These are phyloP conservation scores for Blastomyces parvus DNA, from an alignment of 2,329 filamentous ascomycete genomes.

Conservation along the genomic window DNA sequence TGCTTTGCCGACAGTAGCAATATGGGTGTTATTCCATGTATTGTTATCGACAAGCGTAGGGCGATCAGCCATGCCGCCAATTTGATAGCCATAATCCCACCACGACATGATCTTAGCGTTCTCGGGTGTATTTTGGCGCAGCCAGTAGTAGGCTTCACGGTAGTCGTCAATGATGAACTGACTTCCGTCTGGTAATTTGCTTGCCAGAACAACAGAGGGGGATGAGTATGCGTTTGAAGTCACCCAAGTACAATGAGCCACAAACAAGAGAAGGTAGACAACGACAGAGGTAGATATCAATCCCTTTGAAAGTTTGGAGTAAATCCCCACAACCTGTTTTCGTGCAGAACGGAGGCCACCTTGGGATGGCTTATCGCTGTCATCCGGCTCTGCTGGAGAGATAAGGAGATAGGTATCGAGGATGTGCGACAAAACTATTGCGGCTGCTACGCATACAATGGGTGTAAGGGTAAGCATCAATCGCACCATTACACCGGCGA, in stretches of 20 bases:
- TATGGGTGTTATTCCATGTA: slow-evolving; percentile 99
- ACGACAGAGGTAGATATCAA: slow-evolving; percentile 64
- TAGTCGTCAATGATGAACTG: slow-evolving; percentile 99
- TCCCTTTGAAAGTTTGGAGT: slow-evolving; percentile 67
- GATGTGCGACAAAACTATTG: slow-evolving; percentile 76
- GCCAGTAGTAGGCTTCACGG: slow-evolving; percentile 98
- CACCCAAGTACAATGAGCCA: slow-evolving; percentile 97
- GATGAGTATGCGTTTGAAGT: slow-evolving; percentile 98
- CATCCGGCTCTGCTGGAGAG: slow-evolving; percentile 45
- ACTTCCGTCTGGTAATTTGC: slow-evolving; percentile 81
- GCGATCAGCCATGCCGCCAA: slow-evolving; percentile 96
- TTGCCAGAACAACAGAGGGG: slow-evolving; percentile 90
- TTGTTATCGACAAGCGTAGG: slow-evolving; percentile 98
- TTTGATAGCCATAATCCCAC: slow-evolving; percentile 99
- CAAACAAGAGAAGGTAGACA: slow-evolving; percentile 82
- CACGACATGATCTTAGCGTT: slow-evolving; percentile 99
- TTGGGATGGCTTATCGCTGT: slow-evolving; percentile 25
- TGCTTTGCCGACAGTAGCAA: slow-evolving; percentile 96
- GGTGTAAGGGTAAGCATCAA: slow-evolving; percentile 96
- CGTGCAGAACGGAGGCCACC: slow-evolving; percentile 57
- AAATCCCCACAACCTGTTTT: slow-evolving; percentile 72
- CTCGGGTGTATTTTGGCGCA: slow-evolving; percentile 88
- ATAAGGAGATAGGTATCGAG: slow-evolving; percentile 74
- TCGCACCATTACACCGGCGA: slow-evolving; percentile 98
- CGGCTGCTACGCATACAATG: slow-evolving; percentile 88